phyloP scores from a whole-genome alignment of 2,329 filamentous ascomycete genomes.

The Penicillium concentricum region DNA sequence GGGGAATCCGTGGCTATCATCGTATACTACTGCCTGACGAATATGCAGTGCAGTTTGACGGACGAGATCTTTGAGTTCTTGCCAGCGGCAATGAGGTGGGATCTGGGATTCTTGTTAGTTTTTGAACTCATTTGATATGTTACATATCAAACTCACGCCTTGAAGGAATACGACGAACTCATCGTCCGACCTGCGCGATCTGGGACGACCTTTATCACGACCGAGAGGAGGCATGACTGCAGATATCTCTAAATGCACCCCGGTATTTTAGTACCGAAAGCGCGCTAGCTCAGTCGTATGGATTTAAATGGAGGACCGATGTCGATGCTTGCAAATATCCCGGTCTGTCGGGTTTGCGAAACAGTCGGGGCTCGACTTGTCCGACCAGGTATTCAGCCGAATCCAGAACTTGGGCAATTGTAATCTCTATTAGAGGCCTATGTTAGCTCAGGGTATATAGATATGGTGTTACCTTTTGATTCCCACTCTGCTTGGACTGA shows the following conservation, averaged over 20 bases:
- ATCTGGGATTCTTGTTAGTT: slow-evolving; percentile 31
- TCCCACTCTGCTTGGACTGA: background rate
- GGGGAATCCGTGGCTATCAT: slow-evolving; percentile 43
- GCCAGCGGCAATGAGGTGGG: slow-evolving; percentile 45
- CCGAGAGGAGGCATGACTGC: slow-evolving; percentile 32
- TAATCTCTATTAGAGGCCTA: background rate
- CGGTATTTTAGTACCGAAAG: background rate
- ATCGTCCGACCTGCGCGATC: slow-evolving; percentile 37
- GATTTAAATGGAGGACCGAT: background rate
- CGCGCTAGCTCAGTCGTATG: slow-evolving; percentile 3
- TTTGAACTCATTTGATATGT: background rate
- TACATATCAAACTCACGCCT: slow-evolving; percentile 32
- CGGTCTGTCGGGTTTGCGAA: slow-evolving; percentile 11
- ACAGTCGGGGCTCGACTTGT: slow-evolving; percentile 12
- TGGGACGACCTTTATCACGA: slow-evolving; percentile 34
- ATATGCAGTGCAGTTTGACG: slow-evolving; percentile 46
- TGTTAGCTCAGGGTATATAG: slow-evolving; percentile 5
- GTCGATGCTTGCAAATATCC: slow-evolving; percentile 1
- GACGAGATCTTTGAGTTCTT: slow-evolving; percentile 47
- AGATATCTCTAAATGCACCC: background rate
- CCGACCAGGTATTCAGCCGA: slow-evolving; percentile 10
- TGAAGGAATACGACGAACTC: slow-evolving; percentile 48
- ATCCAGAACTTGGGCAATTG: slow-evolving; percentile 8
- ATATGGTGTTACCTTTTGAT: background rate
- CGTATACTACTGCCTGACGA: slow-evolving; percentile 46